Evolutionary conservation across 345 rosid species (phyloP).

Genomic region (Trapa incisa): DNA sequence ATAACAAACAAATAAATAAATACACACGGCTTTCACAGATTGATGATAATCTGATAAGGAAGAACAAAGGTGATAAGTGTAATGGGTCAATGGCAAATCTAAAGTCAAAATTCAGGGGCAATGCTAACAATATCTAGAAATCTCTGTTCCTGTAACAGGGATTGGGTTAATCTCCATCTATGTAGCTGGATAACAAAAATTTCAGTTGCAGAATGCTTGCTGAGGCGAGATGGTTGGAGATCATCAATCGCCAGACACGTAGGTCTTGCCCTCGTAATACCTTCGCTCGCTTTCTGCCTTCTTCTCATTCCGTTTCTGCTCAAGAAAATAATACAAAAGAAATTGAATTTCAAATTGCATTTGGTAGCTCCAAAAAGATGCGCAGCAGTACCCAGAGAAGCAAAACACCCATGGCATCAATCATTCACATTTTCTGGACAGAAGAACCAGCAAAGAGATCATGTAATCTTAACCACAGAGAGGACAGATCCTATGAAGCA

Average conservation of each 20-base stretch:
- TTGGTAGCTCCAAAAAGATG: neutral
- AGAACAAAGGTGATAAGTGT: too few species aligned
- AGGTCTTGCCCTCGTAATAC: slow-evolving; percentile 48
- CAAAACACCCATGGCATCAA: neutral
- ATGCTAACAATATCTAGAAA: too few species aligned
- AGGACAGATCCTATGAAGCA: neutral
- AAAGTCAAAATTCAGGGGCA: too few species aligned
- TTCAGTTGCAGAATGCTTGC: neutral
- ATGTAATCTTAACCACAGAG: too few species aligned
- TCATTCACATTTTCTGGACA: neutral
- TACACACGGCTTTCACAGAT: too few species aligned
- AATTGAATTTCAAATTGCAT: neutral
- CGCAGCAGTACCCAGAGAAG: neutral
- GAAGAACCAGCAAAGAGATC: too few species aligned
- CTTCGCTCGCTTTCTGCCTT: slow-evolving; percentile 50
- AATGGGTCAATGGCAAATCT: too few species aligned
- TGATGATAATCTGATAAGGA: too few species aligned
- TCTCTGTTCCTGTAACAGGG: neutral
- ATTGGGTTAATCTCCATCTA: neutral
- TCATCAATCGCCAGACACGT: slow-evolving; percentile 36
- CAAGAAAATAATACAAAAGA: neutral
- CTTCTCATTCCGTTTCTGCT: slow-evolving; percentile 65
- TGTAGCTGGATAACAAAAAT: neutral
- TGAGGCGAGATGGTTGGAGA: neutral
- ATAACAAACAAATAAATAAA: too few species aligned